phyloP scores from a whole-genome alignment of 306 rosid species.

The Glycine soja region DNA sequence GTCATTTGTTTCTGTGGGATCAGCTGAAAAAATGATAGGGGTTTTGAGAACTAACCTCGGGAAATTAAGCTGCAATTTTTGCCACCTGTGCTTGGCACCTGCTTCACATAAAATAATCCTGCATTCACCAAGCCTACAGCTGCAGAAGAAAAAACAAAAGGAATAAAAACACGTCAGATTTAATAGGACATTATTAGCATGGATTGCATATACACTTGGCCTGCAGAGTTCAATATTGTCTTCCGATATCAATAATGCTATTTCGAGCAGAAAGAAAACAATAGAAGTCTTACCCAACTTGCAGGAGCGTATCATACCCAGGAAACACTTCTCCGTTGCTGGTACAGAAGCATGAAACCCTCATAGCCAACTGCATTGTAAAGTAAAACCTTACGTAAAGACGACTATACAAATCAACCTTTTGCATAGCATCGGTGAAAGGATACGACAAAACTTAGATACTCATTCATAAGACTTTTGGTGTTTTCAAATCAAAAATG shows the following conservation, averaged over 20 bases:
- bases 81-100: slow-evolving; percentile 87
- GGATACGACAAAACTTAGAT: not conserved
- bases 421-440: not conserved
- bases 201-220: not conserved
- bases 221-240: not conserved
- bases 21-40: slow-evolving; percentile 18
- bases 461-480: not conserved
- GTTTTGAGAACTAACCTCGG: slow-evolving; percentile 70
- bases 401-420: slow-evolving; percentile 26
- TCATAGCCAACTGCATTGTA: slow-evolving; percentile 75
- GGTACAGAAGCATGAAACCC: slow-evolving; percentile 72
- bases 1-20: not conserved
- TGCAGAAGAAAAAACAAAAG: slow-evolving; percentile 46
- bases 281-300: slow-evolving; percentile 77
- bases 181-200: not conserved
- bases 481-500: not conserved
- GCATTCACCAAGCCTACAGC: slow-evolving; percentile 90
- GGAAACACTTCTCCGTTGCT: slow-evolving; percentile 85
- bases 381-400: slow-evolving; percentile 47
- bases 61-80: slow-evolving; percentile 89
- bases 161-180: slow-evolving; percentile 7
- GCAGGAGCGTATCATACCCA: slow-evolving; percentile 81
- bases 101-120: slow-evolving; percentile 87
- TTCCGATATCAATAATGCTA: too few relatives aligned
- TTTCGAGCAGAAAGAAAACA: not conserved